These are phyloP conservation scores for Melastoma candidum DNA, from an alignment of 441 rosid species.

Conservation along the genomic window DNA sequence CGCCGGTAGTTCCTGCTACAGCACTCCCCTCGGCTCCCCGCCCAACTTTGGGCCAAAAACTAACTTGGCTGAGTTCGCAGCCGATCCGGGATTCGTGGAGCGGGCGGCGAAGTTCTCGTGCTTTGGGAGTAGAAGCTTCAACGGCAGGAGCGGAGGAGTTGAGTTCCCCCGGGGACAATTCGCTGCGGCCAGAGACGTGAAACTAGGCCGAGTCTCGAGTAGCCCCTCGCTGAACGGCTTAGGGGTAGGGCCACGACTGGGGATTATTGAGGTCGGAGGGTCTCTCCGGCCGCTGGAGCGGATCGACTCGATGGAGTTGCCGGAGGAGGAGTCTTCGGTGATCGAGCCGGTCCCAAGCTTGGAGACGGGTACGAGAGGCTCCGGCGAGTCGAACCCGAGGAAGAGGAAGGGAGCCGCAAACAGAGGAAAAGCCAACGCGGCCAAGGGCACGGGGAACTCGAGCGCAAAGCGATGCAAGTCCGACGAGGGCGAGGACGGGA, in stretches of 20 bases:
- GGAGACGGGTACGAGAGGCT: conserved; percentile 12
- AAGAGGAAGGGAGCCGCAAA: conserved; percentile 39
- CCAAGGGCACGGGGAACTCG: no score
- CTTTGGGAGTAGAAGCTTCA: conserved; percentile 64
- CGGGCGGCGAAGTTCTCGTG: conserved; percentile 57
- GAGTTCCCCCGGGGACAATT: conserved; percentile 5
- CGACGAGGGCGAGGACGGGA: conserved; percentile 13
- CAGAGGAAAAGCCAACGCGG: conserved; percentile 32
- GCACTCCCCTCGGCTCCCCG: conserved; percentile 48
- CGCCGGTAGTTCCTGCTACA: conserved; percentile 21
- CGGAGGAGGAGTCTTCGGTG: conserved; percentile 29
- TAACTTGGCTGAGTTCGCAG: conserved; percentile 40
- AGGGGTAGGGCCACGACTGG: not conserved
- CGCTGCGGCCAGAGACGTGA: no score
- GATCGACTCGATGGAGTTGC: conserved; percentile 26
- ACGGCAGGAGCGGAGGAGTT: conserved; percentile 4
- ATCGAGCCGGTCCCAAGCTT: conserved; percentile 18
- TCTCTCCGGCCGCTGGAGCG: conserved; percentile 17
- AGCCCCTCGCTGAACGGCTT: conserved; percentile 38
- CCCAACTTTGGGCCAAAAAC: conserved; percentile 32
- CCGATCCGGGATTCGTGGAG: conserved; percentile 59
- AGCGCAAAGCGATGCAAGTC: conserved; percentile 33
- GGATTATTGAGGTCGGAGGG: conserved; percentile 12
- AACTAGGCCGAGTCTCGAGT: conserved; percentile 39
- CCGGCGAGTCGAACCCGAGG: conserved; percentile 24